Percentiles rank a stretch among this genome's conserved stretches.
These are phyloP conservation scores for Ganoderma lucidum DNA, from an alignment of 1,284 basidiomycete genomes.

Conservation along the genomic window DNA sequence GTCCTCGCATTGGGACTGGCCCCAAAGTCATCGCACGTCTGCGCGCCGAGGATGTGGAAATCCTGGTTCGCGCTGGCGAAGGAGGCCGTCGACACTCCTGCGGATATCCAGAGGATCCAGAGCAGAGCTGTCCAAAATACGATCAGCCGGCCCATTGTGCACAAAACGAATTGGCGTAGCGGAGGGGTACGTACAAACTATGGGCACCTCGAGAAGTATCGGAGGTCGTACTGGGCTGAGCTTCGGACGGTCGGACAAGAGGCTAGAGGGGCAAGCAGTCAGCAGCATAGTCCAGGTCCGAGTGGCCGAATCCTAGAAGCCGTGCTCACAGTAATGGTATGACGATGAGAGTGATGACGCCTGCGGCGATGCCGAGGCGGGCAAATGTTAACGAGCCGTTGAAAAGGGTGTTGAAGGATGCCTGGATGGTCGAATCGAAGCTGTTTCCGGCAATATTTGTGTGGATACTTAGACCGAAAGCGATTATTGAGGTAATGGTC, in stretches of 20 bases:
- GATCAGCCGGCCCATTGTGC: not conserved
- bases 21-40: conserved; percentile 7
- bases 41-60: conserved; percentile 4
- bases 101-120: conserved; percentile 25
- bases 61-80: conserved; percentile 11
- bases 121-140: not conserved
- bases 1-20: conserved; percentile 9
- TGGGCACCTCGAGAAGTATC: not conserved
- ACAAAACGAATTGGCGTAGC: not conserved
- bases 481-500: not conserved
- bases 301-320: not conserved
- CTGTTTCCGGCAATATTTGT: not conserved
- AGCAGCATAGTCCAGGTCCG: not conserved
- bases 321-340: not conserved
- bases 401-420: not conserved
- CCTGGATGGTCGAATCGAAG: not conserved
- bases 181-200: not conserved
- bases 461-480: not conserved
- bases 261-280: not conserved
- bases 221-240: not conserved
- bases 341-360: not conserved
- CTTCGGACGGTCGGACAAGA: not conserved
- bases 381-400: not conserved
- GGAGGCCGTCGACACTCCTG: conserved; percentile 16
- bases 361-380: not conserved